phyloP scores from a whole-genome alignment of 2,329 filamentous ascomycete species.

The Diaporthe helianthi region DNA sequence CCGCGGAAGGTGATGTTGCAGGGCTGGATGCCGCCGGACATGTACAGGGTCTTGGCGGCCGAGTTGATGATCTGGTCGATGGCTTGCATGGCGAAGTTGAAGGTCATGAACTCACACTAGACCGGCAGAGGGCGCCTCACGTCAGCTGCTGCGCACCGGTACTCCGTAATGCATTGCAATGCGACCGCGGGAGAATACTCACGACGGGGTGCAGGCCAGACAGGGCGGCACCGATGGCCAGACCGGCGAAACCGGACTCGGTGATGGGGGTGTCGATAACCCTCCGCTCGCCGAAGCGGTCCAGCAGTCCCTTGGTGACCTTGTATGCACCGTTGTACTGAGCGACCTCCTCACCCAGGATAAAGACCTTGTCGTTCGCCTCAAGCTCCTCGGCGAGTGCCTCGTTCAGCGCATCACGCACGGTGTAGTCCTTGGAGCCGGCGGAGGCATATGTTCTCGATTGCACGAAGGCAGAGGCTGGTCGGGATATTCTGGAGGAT shows the following conservation, averaged over 20 bases:
- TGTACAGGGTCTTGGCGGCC: conserved; percentile 98
- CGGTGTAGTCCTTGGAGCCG: conserved; percentile 89
- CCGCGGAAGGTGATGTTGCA: conserved; percentile 99
- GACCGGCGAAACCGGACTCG: conserved; percentile 92
- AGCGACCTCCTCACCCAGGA: conserved; percentile 97
- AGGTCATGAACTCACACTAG: conserved; percentile 99
- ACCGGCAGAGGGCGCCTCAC: neutral
- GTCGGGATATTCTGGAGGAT: conserved; percentile 34
- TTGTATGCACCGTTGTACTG: conserved; percentile 99
- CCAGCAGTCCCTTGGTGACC: conserved; percentile 96
- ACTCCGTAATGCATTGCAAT: neutral
- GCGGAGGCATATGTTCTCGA: conserved; percentile 62
- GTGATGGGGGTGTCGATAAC: conserved; percentile 99
- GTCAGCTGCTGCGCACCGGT: neutral
- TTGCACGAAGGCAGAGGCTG: conserved; percentile 50
- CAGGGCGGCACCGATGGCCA: conserved; percentile 93
- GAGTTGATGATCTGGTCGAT: conserved; percentile 99
- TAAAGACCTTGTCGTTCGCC: conserved; percentile 90
- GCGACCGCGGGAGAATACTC: conserved; percentile 51
- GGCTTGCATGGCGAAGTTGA: conserved; percentile 99
- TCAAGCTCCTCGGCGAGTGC: conserved; percentile 98
- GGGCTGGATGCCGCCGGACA: conserved; percentile 99
- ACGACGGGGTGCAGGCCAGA: conserved; percentile 94
- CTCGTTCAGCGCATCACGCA: conserved; percentile 97
- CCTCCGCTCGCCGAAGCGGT: conserved; percentile 96